Percentiles rank a stretch among this genome's conserved stretches.
Evolutionary conservation across 1,284 basidiomycete genomes (phyloP).

Genomic region (Mycosarcoma maydis): DNA sequence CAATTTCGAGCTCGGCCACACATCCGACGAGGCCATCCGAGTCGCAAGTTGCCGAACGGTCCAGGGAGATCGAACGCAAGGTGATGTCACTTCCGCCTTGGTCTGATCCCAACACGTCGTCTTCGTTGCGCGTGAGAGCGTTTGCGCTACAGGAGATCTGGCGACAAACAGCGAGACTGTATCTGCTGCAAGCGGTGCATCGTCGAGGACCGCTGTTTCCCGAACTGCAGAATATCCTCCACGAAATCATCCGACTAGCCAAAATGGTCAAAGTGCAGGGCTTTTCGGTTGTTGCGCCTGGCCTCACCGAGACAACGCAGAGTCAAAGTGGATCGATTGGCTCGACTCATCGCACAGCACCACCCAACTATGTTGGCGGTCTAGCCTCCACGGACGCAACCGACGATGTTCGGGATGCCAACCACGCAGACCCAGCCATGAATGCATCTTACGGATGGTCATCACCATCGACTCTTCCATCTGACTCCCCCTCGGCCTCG

Average conservation of each 20-base stretch:
- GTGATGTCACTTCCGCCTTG: slow-evolving; percentile 38
- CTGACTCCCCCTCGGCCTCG: neutral
- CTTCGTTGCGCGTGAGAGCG: slow-evolving; percentile 31
- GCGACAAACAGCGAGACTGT: slow-evolving; percentile 43
- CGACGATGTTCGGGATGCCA: slow-evolving; percentile 15
- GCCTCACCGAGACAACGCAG: too few relatives aligned
- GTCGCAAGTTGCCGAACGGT: slow-evolving; percentile 22
- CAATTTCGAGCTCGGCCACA: slow-evolving; percentile 7
- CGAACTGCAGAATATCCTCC: slow-evolving; percentile 42
- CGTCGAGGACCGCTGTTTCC: slow-evolving; percentile 39
- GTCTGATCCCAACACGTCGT: slow-evolving; percentile 35
- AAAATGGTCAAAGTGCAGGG: slow-evolving; percentile 41
- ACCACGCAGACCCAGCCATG: slow-evolving; percentile 20
- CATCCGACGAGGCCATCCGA: slow-evolving; percentile 20
- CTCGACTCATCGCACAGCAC: too few relatives aligned
- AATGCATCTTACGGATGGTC: slow-evolving; percentile 14
- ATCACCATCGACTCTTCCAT: neutral
- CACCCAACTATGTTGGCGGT: slow-evolving; percentile 33
- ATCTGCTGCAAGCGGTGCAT: slow-evolving; percentile 47
- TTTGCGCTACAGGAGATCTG: slow-evolving; percentile 54
- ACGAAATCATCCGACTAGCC: slow-evolving; percentile 45
- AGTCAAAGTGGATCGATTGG: too few relatives aligned
- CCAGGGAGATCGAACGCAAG: slow-evolving; percentile 34
- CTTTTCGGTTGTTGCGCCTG: slow-evolving; percentile 16
- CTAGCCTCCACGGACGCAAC: slow-evolving; percentile 1